A percentile compares a stretch with the other conserved stretches of the same genome.
phyloP scores from a whole-genome alignment of 225 moss, liverwort and hornwort genomes.

The Lunularia cruciata region DNA sequence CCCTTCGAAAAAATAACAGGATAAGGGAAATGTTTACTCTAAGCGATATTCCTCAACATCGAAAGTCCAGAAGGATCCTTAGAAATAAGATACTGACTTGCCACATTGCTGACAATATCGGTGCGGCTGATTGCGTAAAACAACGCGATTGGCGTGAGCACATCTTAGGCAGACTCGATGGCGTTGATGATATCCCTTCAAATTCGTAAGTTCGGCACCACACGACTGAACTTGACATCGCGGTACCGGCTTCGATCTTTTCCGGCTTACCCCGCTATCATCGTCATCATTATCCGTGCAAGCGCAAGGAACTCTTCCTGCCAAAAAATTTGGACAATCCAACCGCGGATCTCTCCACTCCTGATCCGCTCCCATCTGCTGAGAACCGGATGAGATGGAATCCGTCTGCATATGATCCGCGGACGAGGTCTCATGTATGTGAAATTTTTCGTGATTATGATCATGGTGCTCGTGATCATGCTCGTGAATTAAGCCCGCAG shows the following conservation, averaged over 20 bases:
- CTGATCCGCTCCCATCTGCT: slow-evolving; percentile 9
- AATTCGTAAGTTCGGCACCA: slow-evolving; percentile 67
- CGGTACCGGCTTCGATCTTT: slow-evolving; percentile 75
- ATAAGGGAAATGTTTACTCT: too few species aligned
- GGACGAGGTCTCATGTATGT: slow-evolving; percentile 17
- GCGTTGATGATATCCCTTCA: slow-evolving; percentile 95
- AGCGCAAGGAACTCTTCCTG: slow-evolving; percentile 86
- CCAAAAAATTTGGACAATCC: slow-evolving; percentile 89
- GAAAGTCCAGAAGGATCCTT: background rate
- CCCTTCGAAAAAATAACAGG: too few species aligned
- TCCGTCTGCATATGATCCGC: slow-evolving; percentile 25
- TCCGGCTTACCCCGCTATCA: slow-evolving; percentile 70
- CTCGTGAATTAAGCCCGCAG: slow-evolving; percentile 16
- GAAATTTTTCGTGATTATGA: slow-evolving; percentile 13
- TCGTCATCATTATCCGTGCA: slow-evolving; percentile 95
- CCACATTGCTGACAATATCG: slow-evolving; percentile 99
- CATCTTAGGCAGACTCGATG: slow-evolving; percentile 93
- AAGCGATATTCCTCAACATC: too few species aligned
- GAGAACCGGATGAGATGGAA: slow-evolving; percentile 31
- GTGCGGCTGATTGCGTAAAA: slow-evolving; percentile 70
- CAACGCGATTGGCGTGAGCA: slow-evolving; percentile 82
- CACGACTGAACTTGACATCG: slow-evolving; percentile 92
- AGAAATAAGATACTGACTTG: slow-evolving; percentile 58
- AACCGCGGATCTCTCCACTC: slow-evolving; percentile 66
- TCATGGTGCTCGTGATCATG: slow-evolving; percentile 23